Conservation (phyloP, 495 filamentous ascomycete species). For the Talaromyces borbonicus region DNA sequence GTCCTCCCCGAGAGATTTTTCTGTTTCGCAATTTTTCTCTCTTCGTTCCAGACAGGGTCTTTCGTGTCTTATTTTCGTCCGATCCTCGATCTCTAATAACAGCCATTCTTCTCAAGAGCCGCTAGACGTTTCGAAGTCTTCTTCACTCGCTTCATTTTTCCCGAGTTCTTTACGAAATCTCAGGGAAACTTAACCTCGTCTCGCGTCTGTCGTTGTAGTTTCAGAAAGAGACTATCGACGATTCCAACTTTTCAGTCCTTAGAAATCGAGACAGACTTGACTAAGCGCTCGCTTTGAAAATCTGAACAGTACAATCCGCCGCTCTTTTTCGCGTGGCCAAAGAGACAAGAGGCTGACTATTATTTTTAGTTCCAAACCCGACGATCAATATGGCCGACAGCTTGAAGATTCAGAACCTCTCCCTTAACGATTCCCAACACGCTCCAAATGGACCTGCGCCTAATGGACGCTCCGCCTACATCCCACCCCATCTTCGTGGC, state of each 20-base stretch:
- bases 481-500: slow-evolving; percentile 85
- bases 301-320: no score
- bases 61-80: slow-evolving; percentile 4
- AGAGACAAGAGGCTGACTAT: no score
- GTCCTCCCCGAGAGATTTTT: slow-evolving; percentile 6
- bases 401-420: slow-evolving; percentile 82
- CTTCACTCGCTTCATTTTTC: neutral
- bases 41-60: no score
- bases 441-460: slow-evolving; percentile 34
- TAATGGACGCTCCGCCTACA: slow-evolving; percentile 70
- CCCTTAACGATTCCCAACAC: slow-evolving; percentile 62
- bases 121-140: neutral
- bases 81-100: neutral
- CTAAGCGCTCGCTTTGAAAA: neutral
- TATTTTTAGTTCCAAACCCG: slow-evolving; percentile 5
- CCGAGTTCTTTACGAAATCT: no score
- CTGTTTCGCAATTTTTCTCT: neutral
- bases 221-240: neutral
- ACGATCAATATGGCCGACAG: slow-evolving; percentile 77
- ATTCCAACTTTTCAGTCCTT: no score
- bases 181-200: no score
- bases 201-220: slow-evolving; percentile 2
- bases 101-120: neutral
- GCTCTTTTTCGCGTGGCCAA: no score
- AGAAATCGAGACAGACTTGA: no score